Evolutionary conservation across 148 eudicot species (phyloP), one percentile per base, ranked within the genome.

Genomic region (Beta vulgaris): DNA sequence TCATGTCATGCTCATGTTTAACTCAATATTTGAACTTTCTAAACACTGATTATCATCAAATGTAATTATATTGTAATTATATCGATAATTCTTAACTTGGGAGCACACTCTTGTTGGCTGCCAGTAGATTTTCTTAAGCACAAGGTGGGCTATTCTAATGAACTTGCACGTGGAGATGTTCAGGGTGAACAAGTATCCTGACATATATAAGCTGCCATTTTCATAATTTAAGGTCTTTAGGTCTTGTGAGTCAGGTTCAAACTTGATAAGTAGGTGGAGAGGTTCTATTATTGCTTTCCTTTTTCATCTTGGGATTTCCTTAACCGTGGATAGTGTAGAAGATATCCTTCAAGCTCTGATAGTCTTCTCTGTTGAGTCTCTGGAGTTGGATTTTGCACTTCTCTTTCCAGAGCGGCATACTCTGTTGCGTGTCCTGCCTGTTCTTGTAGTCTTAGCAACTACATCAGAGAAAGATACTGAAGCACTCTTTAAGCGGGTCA

Each of bases 81-180:
- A 18, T 32, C 46, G 26, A 42, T 36, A 76, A 73, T 48, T 37
- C 19, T 44, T 76, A 25, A 67, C 69, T 76, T 72, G 32, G 73
- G 44, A 66, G 49, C 42, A 39, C 55, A 32, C 54, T 64, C 34
- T 82, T 68, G 62, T 69, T 64, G 39, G 68, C n/a, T 75, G 70
- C 75, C 78, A 81, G 80, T 91, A 95, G 99, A 95, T 95, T 74
- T 95, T 95, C 84, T 83, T 95, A 85, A 95, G 97, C 85, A 89
- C 96, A 29, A 90, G 98, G 85, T 95, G 99, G 99, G 97, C 97
- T 43, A 92, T 95, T 78, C 86, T 95, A 76, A 83, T 95, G 86
- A 95, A 95, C 86, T 85, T 93, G 88, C 99, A 95, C 49, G 96
- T 92, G 80, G 99, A 95, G 85, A 95, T 95, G 99, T 95, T 95